A percentile compares a stretch with the other conserved stretches of the same genome.
phyloP scores from a whole-genome alignment of 108 stramenopile species.

The Cyclotella cryptica region DNA sequence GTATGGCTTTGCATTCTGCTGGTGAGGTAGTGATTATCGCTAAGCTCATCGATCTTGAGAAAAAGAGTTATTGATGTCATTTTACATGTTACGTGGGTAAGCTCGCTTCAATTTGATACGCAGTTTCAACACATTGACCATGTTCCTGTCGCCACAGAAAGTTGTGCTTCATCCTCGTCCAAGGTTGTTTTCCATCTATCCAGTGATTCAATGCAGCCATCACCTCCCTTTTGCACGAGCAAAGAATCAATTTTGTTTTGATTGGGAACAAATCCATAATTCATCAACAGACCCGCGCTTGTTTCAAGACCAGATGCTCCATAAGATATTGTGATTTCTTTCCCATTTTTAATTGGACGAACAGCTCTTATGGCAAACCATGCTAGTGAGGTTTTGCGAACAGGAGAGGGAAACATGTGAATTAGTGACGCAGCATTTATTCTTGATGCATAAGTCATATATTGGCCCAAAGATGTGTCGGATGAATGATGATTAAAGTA shows the following conservation, averaged over 20 bases:
- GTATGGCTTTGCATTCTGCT: no score
- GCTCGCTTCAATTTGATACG: constrained; percentile 37
- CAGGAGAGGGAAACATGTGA: no score
- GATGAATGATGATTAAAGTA: background rate
- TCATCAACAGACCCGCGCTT: constrained; percentile 64
- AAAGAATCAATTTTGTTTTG: constrained; percentile 61
- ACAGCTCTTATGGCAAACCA: constrained; percentile 74
- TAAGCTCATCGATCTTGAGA: no score
- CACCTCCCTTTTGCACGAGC: constrained; percentile 74
- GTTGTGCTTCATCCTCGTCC: constrained; percentile 69
- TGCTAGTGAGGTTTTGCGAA: constrained; percentile 23
- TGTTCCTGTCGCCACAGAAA: constrained; percentile 31
- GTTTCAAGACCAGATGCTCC: constrained; percentile 64
- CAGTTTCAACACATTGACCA: constrained; percentile 37
- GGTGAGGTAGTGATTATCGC: no score
- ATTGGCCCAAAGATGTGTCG: no score
- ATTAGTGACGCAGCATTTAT: no score
- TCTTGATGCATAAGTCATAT: no score
- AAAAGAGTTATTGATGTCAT: no score
- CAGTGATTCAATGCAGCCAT: constrained; percentile 52
- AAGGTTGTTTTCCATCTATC: constrained; percentile 76
- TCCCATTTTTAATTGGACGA: constrained; percentile 63
- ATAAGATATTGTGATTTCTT: constrained; percentile 68
- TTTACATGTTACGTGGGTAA: constrained; percentile 26
- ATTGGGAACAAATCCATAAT: constrained; percentile 76